Evolutionary conservation across 2,329 filamentous ascomycete species (phyloP), one percentile per base, ranked within the genome.

Genomic region (Bipolaris oryzae): DNA sequence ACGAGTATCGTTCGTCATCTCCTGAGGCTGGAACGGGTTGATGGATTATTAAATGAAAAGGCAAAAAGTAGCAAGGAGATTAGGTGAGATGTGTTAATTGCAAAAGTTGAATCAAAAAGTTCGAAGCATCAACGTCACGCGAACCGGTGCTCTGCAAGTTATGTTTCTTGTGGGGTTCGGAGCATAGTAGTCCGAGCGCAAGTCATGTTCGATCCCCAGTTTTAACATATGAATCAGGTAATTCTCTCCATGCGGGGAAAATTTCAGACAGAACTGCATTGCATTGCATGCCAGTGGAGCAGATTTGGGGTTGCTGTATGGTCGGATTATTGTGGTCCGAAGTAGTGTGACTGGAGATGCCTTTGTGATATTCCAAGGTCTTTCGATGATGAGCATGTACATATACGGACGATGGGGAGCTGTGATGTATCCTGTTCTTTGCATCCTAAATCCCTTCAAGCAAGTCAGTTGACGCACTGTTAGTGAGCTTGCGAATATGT

Each of bases 311-410:
- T 34, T 50, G 20, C 58, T 47, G 55, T 62, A 60, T 55, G 46
- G 50, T 50, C 63, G 62, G 63, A 51, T 51, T 43, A 60, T 53
- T 58, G 59, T 62, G 35, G 35, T 63, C 64, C 60, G 62, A 54
- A 9, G n/a, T 31, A 23, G 43, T 53, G 35, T 60, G 49, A 65
- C 39, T 57, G 43, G 56, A 42, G 48, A n/a, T 46, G 15, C 10
- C 16, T 42, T 56, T 18, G 20, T 59, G 55, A 50, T 52, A 23
- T 48, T 21, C 31, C 11, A 23, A 46, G n/a, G 20, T 28, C 43
- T 18, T 31, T 37, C 42, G n/a, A 31, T 33, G 28, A 38, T 10
- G 45, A 46, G 7, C 35, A 16, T 60, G 64, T 54, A 57, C 56
- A 58, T 57, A 37, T 21, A n/a, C 39, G 39, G 9, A 15, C 9